Evolutionary conservation across 305 asterid species (phyloP).

Genomic region (Fraxinus dipetala): DNA sequence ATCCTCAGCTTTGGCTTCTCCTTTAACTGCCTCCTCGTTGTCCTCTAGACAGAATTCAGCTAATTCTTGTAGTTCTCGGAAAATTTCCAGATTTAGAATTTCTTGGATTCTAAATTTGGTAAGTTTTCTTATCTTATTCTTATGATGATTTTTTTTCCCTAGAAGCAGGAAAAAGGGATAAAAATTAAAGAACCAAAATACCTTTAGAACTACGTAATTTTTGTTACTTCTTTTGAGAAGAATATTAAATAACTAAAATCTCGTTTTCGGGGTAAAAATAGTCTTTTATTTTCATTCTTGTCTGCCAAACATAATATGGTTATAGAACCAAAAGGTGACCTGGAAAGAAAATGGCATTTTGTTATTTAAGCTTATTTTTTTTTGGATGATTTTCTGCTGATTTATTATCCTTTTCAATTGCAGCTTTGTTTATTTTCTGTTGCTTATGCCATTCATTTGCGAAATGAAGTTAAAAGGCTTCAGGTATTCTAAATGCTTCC

Average conservation of each 20-base stretch:
- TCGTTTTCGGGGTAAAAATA: background rate
- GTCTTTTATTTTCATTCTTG: background rate
- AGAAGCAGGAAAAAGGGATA: background rate
- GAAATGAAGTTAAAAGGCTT: conserved; percentile 53
- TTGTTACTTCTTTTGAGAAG: background rate
- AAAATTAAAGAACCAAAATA: background rate
- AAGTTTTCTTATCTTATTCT: conserved; percentile 17
- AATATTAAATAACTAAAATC: background rate
- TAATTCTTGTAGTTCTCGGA: conserved; percentile 31
- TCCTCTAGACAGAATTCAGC: conserved; percentile 30
- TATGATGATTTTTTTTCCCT: background rate
- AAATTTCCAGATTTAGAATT: conserved; percentile 25
- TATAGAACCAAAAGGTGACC: background rate
- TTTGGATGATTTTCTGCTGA: conserved; percentile 6
- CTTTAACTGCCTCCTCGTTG: conserved; percentile 26
- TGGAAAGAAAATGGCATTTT: background rate
- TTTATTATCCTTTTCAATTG: conserved; percentile 24
- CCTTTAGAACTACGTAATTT: background rate
- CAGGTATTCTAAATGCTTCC: conserved; percentile 50
- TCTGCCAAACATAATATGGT: background rate
- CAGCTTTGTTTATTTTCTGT: conserved; percentile 62
- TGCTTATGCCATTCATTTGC: conserved; percentile 48
- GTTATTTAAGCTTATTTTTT: conserved; percentile 7
- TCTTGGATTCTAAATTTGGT: conserved; percentile 54
- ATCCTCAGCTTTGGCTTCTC: conserved; percentile 33